Percentiles rank a stretch among this genome's conserved stretches.
Evolutionary conservation across 2,329 filamentous ascomycete species (phyloP).

Genomic region (Tolypocladium ovalisporum): DNA sequence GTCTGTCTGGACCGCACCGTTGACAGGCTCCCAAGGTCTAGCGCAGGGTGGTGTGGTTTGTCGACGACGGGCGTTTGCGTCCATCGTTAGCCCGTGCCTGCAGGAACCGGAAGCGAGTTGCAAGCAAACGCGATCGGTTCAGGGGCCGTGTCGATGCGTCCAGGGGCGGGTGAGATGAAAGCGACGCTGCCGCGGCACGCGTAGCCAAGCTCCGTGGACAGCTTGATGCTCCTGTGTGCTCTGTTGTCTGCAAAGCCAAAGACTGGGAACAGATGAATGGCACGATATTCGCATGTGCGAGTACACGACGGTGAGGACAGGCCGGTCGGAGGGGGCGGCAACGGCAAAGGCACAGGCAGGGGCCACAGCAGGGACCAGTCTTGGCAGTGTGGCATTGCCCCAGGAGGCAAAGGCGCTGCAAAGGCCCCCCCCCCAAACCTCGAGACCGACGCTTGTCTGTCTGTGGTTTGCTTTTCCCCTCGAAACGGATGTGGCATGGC

Average conservation of each 20-base stretch:
- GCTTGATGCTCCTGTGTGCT: background rate
- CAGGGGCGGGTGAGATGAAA: background rate
- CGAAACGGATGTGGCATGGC: constrained; percentile 7
- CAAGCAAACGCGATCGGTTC: background rate
- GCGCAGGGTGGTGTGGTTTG: background rate
- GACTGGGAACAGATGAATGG: background rate
- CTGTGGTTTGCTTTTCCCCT: constrained; percentile 20
- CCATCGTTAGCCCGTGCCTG: constrained; percentile 1
- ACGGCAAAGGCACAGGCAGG: background rate
- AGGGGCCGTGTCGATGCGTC: background rate
- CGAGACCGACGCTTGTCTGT: constrained; percentile 14
- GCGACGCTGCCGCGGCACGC: background rate
- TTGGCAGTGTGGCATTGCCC: constrained; percentile 1
- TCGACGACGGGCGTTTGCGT: background rate
- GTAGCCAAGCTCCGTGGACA: background rate
- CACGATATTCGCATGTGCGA: background rate
- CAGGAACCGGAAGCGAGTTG: constrained; percentile 1
- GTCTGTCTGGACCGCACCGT: background rate
- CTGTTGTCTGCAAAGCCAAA: background rate
- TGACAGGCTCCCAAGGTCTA: background rate
- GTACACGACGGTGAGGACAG: background rate
- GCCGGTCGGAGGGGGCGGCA: background rate
- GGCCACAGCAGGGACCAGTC: background rate
- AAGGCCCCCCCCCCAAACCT: background rate
- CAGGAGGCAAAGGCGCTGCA: background rate